Conservation (phyloP, 2,329 filamentous ascomycete species). For the Xylaria multiplex region DNA sequence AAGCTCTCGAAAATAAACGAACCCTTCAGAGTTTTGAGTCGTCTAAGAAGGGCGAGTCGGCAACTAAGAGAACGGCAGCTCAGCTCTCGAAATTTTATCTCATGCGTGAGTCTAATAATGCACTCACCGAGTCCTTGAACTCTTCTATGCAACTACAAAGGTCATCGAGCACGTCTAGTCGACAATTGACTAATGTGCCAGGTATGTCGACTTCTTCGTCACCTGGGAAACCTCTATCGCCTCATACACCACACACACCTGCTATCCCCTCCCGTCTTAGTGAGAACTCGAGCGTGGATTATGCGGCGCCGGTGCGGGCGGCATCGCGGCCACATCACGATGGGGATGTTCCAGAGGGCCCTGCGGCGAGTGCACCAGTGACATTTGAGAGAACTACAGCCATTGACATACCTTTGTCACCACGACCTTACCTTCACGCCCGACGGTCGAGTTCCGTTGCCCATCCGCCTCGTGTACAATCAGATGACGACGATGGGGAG, state of each 20-base stretch:
- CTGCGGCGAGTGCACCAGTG: conserved; percentile 51
- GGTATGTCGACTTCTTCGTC: conserved; percentile 88
- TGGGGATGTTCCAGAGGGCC: conserved; percentile 48
- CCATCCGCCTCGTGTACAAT: conserved; percentile 66
- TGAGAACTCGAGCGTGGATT: conserved; percentile 85
- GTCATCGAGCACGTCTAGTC: conserved; percentile 78
- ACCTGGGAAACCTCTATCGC: conserved; percentile 88
- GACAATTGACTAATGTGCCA: conserved; percentile 68
- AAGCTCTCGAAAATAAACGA: conserved; percentile 86
- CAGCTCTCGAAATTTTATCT: conserved; percentile 86
- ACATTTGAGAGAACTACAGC: conserved; percentile 67
- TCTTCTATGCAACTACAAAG: conserved; percentile 87
- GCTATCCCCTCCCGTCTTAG: conserved; percentile 93
- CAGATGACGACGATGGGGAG: conserved; percentile 70
- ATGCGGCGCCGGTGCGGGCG: conserved; percentile 52
- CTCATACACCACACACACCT: conserved; percentile 90
- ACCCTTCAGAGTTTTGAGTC: conserved; percentile 83
- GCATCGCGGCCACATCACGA: conserved; percentile 43
- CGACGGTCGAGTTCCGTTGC: conserved; percentile 76
- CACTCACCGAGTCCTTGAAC: conserved; percentile 90
- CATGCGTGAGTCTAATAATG: conserved; percentile 89
- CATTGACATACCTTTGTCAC: conserved; percentile 79
- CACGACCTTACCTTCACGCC: conserved; percentile 65
- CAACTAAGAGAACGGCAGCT: conserved; percentile 78
- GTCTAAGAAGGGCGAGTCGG: conserved; percentile 72